Base-by-base conservation (phyloP, 257 asterid species). In the Solanum acaule region DNA sequence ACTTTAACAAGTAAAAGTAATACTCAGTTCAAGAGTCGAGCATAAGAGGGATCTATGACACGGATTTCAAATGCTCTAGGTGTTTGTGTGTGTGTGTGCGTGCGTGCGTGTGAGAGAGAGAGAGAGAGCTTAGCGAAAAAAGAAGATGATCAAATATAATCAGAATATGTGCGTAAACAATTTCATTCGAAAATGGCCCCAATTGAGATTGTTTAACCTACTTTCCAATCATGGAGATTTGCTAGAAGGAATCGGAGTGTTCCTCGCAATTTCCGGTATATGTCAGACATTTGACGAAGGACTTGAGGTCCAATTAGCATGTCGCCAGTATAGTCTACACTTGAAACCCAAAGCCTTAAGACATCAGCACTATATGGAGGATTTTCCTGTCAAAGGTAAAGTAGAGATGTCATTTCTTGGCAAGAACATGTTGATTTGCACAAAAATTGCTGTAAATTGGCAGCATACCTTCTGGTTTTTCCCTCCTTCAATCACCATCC, bases 161-260 rank as follows among this genome's bases (percentile, higher is more conserved):
- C 20, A 46, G 86, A 81, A 20, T 65, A 46, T 81, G 29, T 18
- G 65, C 3, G 1, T 12, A 22, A 46, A 46, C 42, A 81, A 16
- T 81, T 18, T 46, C 35, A 81, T 29, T 81, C 46, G 86, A 67
- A 46, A 44, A 81, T 81, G 65, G 42, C 67, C 42, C 29, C 34
- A 49, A 81, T 81, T 81, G 68, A 72, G 59, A 86, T 52, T 46
- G 59, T 52, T 63, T 1, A 46, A 87, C 98, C 85, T 93, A 97
- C 99, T 91, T 97, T 95, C 99, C 99, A 97, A 90, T 97, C 98
- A 37, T 96, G 99, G 88, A 97, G 95, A 90, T 97, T 97, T 49
- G 95, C 99, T 90, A 97, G 88, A 91, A 97, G 98, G 91, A 97
- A 97, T 75, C 99, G 95, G 90, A 97, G 91, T 65, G 99, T 97